Evolutionary conservation across 306 rosid genomes (phyloP).

Genomic region (Sicyos baderoa): DNA sequence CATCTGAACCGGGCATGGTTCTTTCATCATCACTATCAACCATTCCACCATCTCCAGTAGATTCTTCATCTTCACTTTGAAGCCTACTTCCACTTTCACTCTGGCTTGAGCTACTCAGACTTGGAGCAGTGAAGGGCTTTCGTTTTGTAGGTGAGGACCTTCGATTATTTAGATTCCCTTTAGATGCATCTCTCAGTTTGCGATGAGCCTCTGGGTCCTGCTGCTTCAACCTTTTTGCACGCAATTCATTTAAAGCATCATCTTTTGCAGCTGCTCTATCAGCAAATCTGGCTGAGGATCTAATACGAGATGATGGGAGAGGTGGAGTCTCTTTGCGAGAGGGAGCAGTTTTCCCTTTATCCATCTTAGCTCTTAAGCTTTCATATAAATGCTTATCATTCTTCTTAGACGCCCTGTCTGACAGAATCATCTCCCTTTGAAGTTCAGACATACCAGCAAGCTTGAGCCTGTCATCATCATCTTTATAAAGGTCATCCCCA

Average conservation of each 20-base stretch:
- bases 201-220: conserved; percentile 69
- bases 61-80: conserved; percentile 65
- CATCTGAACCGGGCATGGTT: conserved; percentile 41
- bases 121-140: conserved; percentile 44
- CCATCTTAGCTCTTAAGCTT: conserved; percentile 61
- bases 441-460: conserved; percentile 93
- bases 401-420: conserved; percentile 78
- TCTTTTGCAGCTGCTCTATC: conserved; percentile 83
- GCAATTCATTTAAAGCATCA: conserved; percentile 82
- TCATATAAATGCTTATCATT: conserved; percentile 65
- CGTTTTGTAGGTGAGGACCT: conserved; percentile 42
- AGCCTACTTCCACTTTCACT: conserved; percentile 80
- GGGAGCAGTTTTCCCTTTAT: conserved; percentile 44
- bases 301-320: conserved; percentile 55
- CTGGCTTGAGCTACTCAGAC: conserved; percentile 62
- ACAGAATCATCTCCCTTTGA: conserved; percentile 88
- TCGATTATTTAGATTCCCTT: conserved; percentile 39
- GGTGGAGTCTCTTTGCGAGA: conserved; percentile 57
- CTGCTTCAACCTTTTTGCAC: conserved; percentile 87
- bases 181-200: conserved; percentile 45
- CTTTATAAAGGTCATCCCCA: conserved; percentile 85
- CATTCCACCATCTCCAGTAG: conserved; percentile 61
- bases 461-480: conserved; percentile 63
- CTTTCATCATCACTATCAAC: conserved; percentile 75
- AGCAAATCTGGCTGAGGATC: conserved; percentile 66